phyloP scores from a whole-genome alignment of 2,329 filamentous ascomycete species.

The Diplodia seriata region DNA sequence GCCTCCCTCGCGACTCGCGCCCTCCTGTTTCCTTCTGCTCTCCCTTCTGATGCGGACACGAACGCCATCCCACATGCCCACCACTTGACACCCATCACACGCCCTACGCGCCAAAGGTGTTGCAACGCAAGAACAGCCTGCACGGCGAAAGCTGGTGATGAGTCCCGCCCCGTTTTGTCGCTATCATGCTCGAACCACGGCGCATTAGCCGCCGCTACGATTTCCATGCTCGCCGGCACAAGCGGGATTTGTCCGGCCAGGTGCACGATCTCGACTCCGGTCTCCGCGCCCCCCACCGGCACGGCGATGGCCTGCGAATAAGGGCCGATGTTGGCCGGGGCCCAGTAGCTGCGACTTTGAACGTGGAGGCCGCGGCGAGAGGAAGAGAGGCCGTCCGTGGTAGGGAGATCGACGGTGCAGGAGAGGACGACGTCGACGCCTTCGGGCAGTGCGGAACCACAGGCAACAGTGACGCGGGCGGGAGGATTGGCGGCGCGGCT shows the following conservation, averaged over 20 bases:
- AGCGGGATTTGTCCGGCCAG: constrained; percentile 93
- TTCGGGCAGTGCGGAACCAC: constrained; percentile 69
- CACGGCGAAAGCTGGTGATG: constrained; percentile 52
- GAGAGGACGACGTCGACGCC: constrained; percentile 67
- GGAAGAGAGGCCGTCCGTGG: constrained; percentile 30
- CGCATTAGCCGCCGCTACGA: constrained; percentile 48
- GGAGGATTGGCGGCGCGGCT: constrained; percentile 76
- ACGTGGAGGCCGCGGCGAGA: constrained; percentile 73
- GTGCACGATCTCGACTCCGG: constrained; percentile 57
- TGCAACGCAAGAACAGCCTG: constrained; percentile 80
- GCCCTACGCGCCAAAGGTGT: constrained; percentile 84
- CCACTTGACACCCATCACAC: constrained; percentile 72
- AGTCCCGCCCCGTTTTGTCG: not conserved
- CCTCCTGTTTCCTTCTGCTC: constrained; percentile 36
- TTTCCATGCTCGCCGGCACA: constrained; percentile 76
- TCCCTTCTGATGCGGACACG: constrained; percentile 56
- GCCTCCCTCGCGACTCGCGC: constrained; percentile 50
- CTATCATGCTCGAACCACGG: constrained; percentile 14
- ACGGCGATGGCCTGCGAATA: constrained; percentile 86
- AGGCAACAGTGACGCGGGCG: constrained; percentile 81
- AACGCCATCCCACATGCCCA: constrained; percentile 81
- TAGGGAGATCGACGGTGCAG: constrained; percentile 46
- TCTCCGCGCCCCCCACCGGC: constrained; percentile 43
- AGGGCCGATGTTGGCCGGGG: constrained; percentile 94
- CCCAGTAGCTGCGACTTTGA: constrained; percentile 95